These are phyloP conservation scores for Geotrichum cucujoidarum DNA, from an alignment of 1,139 yeast species.

Conservation along the genomic window DNA sequence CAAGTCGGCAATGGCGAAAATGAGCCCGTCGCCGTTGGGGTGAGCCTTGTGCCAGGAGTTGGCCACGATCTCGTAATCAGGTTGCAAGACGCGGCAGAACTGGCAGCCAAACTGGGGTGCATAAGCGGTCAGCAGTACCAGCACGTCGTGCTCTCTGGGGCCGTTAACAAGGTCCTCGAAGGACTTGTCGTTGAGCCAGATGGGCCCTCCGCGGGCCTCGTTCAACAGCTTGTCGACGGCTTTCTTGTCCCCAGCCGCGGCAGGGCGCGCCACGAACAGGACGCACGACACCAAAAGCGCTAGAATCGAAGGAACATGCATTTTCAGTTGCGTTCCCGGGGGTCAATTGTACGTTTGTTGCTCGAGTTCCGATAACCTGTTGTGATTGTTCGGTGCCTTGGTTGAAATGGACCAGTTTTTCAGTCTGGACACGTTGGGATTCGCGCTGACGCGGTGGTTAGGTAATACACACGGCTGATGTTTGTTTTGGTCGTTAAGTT, in stretches of 20 bases:
- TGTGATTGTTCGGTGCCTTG: background rate
- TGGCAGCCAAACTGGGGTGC: constrained; percentile 70
- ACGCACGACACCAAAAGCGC: constrained; percentile 56
- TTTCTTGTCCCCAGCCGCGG: constrained; percentile 5
- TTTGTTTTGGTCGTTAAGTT: background rate
- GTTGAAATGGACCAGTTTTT: background rate
- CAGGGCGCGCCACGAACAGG: constrained; percentile 71
- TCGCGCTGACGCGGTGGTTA: background rate
- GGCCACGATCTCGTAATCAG: constrained; percentile 58
- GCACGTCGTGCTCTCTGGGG: constrained; percentile 63
- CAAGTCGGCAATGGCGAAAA: constrained; percentile 73
- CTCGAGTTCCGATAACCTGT: background rate
- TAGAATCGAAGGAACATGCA: constrained; percentile 24
- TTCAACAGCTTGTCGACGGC: constrained; percentile 14
- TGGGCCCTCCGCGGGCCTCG: constrained; percentile 19
- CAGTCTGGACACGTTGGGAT: constrained; percentile 3
- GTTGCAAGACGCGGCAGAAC: constrained; percentile 66
- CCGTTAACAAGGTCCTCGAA: constrained; percentile 57
- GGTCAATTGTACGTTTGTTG: background rate
- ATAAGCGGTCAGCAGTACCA: constrained; percentile 68
- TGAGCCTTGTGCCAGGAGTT: constrained; percentile 54
- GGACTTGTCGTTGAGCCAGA: constrained; percentile 52
- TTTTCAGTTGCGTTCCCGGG: background rate
- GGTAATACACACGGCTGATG: constrained; percentile 5
- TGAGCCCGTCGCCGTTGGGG: constrained; percentile 46